Evolutionary conservation across 108 stramenopile species (phyloP), one percentile per base, ranked within the genome.

Genomic region (Licmophora abbreviata): DNA sequence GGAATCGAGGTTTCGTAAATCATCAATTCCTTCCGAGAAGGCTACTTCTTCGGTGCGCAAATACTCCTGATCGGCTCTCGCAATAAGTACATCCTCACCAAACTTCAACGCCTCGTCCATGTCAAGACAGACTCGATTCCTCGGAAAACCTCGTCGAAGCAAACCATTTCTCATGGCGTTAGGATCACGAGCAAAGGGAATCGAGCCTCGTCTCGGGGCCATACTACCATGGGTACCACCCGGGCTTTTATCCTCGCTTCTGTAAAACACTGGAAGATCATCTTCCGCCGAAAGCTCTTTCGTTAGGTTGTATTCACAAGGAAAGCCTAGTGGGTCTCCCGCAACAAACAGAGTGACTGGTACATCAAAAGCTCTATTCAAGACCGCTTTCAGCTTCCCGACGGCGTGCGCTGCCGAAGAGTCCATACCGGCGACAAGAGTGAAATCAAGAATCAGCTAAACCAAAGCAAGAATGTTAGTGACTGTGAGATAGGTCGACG

Each of bases 381-480:
- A 63, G 15, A 48, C 51, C 4, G 51, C 30, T 32, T 81, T 79
- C 10, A 85, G 52, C 34, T 85, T 85, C 36, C 58, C 62, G 33
- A 85, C 76, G 18, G 75, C 61, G 43, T 79, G 79, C 11, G 80
- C 84, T 9, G 79, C 77, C 7, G 75, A 77, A 11, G 75, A 75
- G 53, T 88, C 81, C 17, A 88, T 66, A 17, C 81, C 81, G 1
- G 74, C 54, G 7, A 88, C 86, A 3, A 68, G 41, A 7, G 74
- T 48, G 46, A 76, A 83, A 49, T 83, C 79, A 43, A 88, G 50
- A 23, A 88, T 78, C n/a, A n/a, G n/a, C n/a, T n/a, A n/a, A n/a
- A n/a, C n/a, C n/a, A n/a, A n/a, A n/a, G n/a, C n/a, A n/a, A n/a
- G n/a, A n/a, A n/a, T n/a, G n/a, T n/a, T n/a, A 36, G 69, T 59